Conservation (phyloP, 495 filamentous ascomycete species). For the Cladorrhinum samala region DNA sequence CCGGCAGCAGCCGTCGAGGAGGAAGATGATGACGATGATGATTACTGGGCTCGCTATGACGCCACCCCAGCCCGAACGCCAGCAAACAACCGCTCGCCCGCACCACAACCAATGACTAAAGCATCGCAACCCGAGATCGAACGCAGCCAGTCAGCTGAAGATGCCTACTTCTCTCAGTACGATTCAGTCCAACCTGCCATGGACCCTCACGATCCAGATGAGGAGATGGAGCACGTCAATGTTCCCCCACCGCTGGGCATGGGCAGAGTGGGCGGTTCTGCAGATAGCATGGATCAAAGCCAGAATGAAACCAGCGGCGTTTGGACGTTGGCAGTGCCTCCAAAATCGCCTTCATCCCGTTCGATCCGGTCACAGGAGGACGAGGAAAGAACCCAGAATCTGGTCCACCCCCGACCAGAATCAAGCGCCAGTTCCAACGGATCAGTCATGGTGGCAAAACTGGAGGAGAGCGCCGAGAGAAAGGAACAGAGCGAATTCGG, state of each 20-base stretch:
- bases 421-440: conserved; percentile 50
- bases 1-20: conserved; percentile 28
- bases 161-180: conserved; percentile 84
- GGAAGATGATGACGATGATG: conserved; percentile 74
- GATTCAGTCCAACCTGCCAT: conserved; percentile 82
- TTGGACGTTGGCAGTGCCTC: conserved; percentile 35
- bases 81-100: conserved; percentile 55
- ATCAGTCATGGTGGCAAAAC: conserved; percentile 54
- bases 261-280: conserved; percentile 14
- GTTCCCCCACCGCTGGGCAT: conserved; percentile 34
- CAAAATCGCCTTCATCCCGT: conserved; percentile 32
- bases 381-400: conserved; percentile 18
- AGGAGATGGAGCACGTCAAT: conserved; percentile 38
- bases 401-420: conserved; percentile 42
- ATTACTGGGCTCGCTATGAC: conserved; percentile 95
- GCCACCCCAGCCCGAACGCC: conserved; percentile 74
- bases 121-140: conserved; percentile 7
- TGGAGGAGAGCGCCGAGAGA: conserved; percentile 58
- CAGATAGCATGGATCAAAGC: conserved; percentile 12
- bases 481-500: conserved; percentile 68
- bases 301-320: conserved; percentile 24
- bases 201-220: conserved; percentile 78
- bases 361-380: conserved; percentile 23
- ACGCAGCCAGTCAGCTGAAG: conserved; percentile 47
- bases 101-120: conserved; percentile 32